phyloP scores from a whole-genome alignment of 1,284 basidiomycete species.

The Xanthoconium separans region DNA sequence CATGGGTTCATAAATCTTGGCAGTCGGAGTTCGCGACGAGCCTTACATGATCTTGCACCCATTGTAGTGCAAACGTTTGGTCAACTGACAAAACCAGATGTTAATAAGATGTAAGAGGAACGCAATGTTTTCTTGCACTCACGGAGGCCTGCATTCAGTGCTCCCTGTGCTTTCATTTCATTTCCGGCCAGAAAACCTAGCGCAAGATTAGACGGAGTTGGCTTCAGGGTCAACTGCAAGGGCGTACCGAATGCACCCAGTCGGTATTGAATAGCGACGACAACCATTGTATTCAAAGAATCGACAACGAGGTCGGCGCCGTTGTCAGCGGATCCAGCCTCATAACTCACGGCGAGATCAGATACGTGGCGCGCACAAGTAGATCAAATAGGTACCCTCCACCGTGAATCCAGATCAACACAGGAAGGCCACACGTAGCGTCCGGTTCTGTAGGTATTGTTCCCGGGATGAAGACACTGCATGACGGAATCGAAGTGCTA shows the following conservation, averaged over 20 bases:
- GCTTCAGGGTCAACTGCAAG: neutral
- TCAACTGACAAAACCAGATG: constrained; percentile 17
- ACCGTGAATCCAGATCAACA: constrained; percentile 21
- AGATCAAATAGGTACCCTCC: constrained; percentile 12
- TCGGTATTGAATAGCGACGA: constrained; percentile 41
- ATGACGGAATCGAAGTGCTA: neutral
- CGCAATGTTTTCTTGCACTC: neutral
- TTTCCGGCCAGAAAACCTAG: constrained; percentile 30
- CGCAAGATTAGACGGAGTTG: neutral
- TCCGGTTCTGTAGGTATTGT: neutral
- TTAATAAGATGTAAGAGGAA: neutral
- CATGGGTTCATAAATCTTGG: neutral
- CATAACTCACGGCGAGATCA: constrained; percentile 1
- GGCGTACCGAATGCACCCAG: constrained; percentile 41
- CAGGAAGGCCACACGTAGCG: constrained; percentile 3
- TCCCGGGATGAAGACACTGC: constrained; percentile 17
- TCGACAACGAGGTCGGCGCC: constrained; percentile 19
- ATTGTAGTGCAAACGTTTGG: constrained; percentile 30
- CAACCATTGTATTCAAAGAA: constrained; percentile 32
- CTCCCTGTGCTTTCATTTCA: constrained; percentile 26
- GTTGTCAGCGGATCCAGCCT: constrained; percentile 7
- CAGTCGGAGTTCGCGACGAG: neutral
- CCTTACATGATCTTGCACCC: constrained; percentile 31
- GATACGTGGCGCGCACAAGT: neutral
- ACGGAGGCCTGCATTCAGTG: constrained; percentile 35